Conservation (phyloP, 129 eudicot species). For the Centella asiatica region DNA sequence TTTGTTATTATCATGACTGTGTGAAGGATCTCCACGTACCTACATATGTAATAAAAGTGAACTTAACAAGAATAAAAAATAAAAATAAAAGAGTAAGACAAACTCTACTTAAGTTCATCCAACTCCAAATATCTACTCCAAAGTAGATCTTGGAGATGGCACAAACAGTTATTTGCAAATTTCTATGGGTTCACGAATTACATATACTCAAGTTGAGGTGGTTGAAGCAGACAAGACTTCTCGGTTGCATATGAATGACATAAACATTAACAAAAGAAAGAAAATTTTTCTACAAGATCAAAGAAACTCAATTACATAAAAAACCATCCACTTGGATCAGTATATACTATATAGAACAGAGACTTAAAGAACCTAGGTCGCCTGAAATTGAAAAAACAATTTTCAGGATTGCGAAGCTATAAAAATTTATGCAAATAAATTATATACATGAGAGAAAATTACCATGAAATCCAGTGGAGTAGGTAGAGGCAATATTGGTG, state of each 20-base stretch:
- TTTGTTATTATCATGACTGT: conserved; percentile 11
- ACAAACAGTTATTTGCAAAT: background rate
- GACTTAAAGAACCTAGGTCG: background rate
- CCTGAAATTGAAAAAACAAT: background rate
- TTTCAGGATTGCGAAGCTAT: background rate
- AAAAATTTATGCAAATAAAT: background rate
- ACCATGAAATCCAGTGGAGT: conserved; percentile 19
- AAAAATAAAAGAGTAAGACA: background rate
- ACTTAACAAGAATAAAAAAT: background rate
- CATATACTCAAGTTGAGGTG: background rate
- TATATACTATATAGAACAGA: background rate
- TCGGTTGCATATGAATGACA: background rate
- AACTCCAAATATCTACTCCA: background rate
- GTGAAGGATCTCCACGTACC: conserved; percentile 18
- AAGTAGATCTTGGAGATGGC: background rate
- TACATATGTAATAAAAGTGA: conserved; percentile 4
- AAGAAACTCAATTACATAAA: background rate
- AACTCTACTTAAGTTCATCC: conserved; percentile 8
- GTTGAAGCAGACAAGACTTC: background rate
- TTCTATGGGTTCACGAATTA: background rate
- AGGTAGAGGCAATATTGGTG: conserved; percentile 26
- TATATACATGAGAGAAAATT: background rate
- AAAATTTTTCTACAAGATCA: background rate
- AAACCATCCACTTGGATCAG: background rate
- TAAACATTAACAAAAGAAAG: background rate